Conservation (phyloP, 148 eudicot species). For the Selenicereus undatus region DNA sequence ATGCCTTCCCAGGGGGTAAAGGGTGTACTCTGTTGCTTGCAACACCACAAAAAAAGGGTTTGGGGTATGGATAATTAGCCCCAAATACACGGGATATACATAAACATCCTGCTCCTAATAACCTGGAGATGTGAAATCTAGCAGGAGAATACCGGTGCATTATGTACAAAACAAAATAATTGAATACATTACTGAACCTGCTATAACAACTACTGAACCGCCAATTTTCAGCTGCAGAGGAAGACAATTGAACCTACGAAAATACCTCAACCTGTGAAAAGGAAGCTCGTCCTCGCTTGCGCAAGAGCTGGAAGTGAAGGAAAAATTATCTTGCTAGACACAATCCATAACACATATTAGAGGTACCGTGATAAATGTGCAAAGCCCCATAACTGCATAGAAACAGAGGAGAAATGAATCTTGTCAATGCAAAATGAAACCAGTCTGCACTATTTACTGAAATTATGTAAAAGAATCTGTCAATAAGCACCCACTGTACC, state of each 20-base stretch:
- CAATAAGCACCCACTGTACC: not conserved
- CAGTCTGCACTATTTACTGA: not conserved
- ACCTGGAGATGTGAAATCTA: not conserved
- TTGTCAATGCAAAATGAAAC: not conserved
- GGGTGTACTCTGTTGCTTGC: no score
- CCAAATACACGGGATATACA: not conserved
- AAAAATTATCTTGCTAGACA: not conserved
- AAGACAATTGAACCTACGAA: not conserved
- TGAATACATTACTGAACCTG: slow-evolving; percentile 19
- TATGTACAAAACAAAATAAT: slow-evolving; percentile 24
- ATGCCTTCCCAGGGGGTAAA: no score
- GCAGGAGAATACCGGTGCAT: not conserved
- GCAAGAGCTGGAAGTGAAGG: not conserved
- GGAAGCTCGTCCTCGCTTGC: not conserved
- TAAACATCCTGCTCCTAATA: not conserved
- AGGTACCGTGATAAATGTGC: slow-evolving; percentile 62
- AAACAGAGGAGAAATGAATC: not conserved
- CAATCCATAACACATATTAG: slow-evolving; percentile 18
- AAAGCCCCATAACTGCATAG: slow-evolving; percentile 87
- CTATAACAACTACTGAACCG: not conserved
- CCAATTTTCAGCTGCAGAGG: not conserved
- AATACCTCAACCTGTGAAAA: not conserved
- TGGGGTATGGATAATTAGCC: not conserved
- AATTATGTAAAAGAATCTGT: no score
- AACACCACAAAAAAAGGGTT: not conserved